Evolutionary conservation across 2,329 filamentous ascomycete genomes (phyloP).

Genomic region (Colletotrichum abscissum): DNA sequence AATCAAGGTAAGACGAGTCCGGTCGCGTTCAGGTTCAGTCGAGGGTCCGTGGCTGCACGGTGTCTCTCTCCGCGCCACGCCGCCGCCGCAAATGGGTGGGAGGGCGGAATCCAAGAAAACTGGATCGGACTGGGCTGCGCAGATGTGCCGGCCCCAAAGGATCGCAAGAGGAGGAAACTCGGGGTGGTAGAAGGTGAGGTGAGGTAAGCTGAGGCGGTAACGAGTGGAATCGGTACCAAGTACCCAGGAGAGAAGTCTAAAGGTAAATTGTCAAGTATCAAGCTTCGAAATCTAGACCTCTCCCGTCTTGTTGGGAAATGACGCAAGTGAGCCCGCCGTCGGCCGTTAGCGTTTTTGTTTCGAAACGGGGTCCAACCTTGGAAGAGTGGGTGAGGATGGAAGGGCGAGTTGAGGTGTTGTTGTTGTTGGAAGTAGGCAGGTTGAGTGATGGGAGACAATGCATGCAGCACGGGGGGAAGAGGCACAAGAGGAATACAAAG

Average conservation of each 20-base stretch:
- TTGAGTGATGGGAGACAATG: not conserved
- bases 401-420: not conserved
- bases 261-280: not conserved
- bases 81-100: slow-evolving; percentile 23
- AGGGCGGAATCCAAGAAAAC: slow-evolving; percentile 1
- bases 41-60: slow-evolving; percentile 30
- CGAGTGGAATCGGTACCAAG: slow-evolving; percentile 67
- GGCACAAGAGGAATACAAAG: slow-evolving; percentile 4
- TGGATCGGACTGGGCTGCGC: not conserved
- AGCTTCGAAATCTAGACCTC: not conserved
- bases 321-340: slow-evolving; percentile 17
- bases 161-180: not conserved
- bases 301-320: slow-evolving; percentile 3
- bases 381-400: too few species aligned
- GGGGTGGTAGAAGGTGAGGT: slow-evolving; percentile 17
- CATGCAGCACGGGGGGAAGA: not conserved
- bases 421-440: not conserved
- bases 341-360: slow-evolving; percentile 12
- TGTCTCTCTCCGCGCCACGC: slow-evolving; percentile 27
- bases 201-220: slow-evolving; percentile 42
- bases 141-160: slow-evolving; percentile 1
- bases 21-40: slow-evolving; percentile 18
- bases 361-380: slow-evolving; percentile 18
- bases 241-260: slow-evolving; percentile 46
- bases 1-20: slow-evolving; percentile 25